Conservation (phyloP, 2,329 filamentous ascomycete species). For the Elsinoe australis region DNA sequence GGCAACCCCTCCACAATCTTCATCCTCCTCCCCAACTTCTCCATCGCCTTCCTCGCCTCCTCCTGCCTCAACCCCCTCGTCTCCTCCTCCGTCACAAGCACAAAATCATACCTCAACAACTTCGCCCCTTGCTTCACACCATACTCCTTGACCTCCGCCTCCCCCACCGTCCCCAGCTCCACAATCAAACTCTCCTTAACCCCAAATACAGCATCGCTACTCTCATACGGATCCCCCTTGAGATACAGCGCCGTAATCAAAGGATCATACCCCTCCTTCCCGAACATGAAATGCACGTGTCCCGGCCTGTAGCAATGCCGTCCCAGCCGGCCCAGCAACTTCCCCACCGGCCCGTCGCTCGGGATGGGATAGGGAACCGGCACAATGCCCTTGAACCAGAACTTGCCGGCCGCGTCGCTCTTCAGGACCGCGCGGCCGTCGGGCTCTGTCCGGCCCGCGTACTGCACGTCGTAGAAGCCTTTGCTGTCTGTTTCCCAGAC, state of each 20-base stretch:
- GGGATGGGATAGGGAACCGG: conserved; percentile 83
- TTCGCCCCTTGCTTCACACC: conserved; percentile 55
- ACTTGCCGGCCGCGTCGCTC: conserved; percentile 62
- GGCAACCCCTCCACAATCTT: conserved; percentile 70
- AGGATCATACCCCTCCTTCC: conserved; percentile 68
- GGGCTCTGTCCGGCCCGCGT: conserved; percentile 54
- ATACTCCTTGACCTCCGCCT: conserved; percentile 51
- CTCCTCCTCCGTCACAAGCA: conserved; percentile 65
- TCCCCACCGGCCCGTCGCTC: conserved; percentile 74
- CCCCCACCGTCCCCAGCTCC: conserved; percentile 50
- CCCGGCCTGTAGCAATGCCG: conserved; percentile 71
- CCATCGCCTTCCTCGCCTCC: conserved; percentile 59
- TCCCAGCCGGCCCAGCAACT: conserved; percentile 56
- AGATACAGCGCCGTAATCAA: conserved; percentile 79
- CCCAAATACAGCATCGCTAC: conserved; percentile 76
- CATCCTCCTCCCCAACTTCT: conserved; percentile 58
- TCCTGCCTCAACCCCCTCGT: conserved; percentile 58
- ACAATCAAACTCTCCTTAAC: conserved; percentile 75
- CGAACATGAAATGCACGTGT: conserved; percentile 86
- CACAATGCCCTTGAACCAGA: conserved; percentile 80
- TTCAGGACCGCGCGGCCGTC: conserved; percentile 66
- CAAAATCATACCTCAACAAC: conserved; percentile 58
- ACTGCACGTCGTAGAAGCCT: conserved; percentile 78
- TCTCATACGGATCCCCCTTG: conserved; percentile 71
- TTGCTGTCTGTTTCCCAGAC: conserved; percentile 78